Evolutionary conservation across 805 yeast genomes (phyloP), one percentile per base, ranked within the genome.

Genomic region (Ogataea nonfermentans): DNA sequence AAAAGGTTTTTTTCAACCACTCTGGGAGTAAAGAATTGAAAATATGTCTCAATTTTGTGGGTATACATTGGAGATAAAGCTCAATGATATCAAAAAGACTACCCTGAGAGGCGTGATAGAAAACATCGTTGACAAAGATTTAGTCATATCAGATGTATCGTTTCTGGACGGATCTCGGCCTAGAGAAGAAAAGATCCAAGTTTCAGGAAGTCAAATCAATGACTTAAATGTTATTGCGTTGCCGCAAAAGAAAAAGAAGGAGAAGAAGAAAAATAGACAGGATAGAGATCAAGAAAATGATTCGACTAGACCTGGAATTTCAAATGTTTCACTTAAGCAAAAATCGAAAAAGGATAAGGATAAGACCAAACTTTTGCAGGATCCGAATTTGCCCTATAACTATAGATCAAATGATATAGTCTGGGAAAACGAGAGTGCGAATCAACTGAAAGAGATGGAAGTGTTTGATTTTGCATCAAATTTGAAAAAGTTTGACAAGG

Each of bases 381-480:
- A 44, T 29, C 52, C 53, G 3, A 42, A 53, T 13, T 38, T 31
- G 14, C 55, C 51, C 13, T 53, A 56, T 35, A 39, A 49, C 32
- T 51, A 51, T 22, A 39, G 41, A 14, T 34, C 53, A 9, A 55
- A 61, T 13, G 62, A 65, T 9, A 66, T 67, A 3, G 74, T 68
- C 32, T 77, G 80, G 79, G 71, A 68, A 37, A 40, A 46, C 8
- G 77, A 70, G 29, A 76, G 73, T 41, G 71, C 78, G 23, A 49
- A 63, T 41, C 63, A 67, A 43, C 71, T 76, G 57, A 70, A 76
- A 48, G 46, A 62, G 13, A 58, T 70, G 39, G 72, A 68, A 15
- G 96, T 88, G 47, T 90, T 90, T 62, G 96, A 90, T 59, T 90
- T 90, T 61, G 86, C 78, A 40, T 81, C 86, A 10, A 86, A 84